Percentiles rank a stretch among this genome's conserved stretches.
phyloP scores from a whole-genome alignment of 2,329 filamentous ascomycete genomes.

The Fusarium oligoseptatum region DNA sequence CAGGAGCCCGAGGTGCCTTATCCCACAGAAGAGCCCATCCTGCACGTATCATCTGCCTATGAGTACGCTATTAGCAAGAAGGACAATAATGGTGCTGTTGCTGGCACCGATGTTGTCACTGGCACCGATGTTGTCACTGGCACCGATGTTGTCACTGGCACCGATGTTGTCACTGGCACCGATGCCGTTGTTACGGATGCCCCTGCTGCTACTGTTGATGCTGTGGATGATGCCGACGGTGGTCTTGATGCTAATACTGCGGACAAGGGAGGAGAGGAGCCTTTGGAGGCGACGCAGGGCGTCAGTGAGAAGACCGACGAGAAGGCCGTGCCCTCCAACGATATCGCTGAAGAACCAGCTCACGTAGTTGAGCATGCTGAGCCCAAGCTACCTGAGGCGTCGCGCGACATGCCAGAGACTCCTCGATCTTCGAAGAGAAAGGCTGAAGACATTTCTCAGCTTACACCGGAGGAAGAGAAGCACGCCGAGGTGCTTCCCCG shows the following conservation, averaged over 20 bases:
- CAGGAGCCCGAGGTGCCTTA: constrained; percentile 3
- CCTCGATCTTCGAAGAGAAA: constrained; percentile 44
- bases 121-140: neutral
- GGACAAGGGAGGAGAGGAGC: constrained; percentile 6
- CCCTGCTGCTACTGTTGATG: neutral
- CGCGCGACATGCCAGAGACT: neutral
- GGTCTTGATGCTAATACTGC: neutral
- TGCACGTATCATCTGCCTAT: constrained; percentile 50
- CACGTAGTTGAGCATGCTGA: neutral
- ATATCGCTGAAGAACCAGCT: neutral
- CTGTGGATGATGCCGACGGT: neutral
- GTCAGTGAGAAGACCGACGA: constrained; percentile 11
- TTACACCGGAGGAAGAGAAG: constrained; percentile 28
- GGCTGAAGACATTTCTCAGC: constrained; percentile 45
- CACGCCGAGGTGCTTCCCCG: neutral
- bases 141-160: neutral
- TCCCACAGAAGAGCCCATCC: neutral
- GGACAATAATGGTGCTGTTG: neutral
- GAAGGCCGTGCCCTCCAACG: neutral
- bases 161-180: neutral
- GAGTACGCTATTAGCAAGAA: constrained; percentile 49
- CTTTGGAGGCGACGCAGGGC: constrained; percentile 8
- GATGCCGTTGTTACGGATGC: neutral
- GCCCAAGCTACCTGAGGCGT: neutral
- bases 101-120: neutral